These are phyloP conservation scores for Phallus indusiatus DNA, from an alignment of 768 basidiomycete genomes.

Conservation along the genomic window DNA sequence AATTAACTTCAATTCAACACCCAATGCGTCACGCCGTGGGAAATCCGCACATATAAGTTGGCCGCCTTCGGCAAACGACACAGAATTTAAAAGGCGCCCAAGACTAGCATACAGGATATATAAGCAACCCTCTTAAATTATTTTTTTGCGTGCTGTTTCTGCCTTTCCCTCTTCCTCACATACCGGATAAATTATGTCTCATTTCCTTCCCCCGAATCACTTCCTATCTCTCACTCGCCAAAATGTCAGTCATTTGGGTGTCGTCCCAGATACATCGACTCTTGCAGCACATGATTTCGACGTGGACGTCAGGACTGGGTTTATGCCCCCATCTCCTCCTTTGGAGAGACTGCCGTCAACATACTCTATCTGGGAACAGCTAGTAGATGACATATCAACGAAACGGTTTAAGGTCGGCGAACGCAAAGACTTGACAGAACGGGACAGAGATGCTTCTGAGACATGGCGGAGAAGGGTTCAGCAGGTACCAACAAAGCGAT, in stretches of 20 bases:
- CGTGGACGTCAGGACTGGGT: conserved; percentile 83
- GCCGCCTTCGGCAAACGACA: neutral
- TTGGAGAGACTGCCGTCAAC: conserved; percentile 44
- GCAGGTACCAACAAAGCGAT: conserved; percentile 28
- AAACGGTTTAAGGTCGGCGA: conserved; percentile 50
- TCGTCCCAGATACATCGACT: conserved; percentile 41
- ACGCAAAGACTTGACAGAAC: conserved; percentile 21
- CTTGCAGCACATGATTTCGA: conserved; percentile 85
- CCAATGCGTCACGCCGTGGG: too few species aligned
- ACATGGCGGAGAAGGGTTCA: conserved; percentile 46
- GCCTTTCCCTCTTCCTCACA: neutral
- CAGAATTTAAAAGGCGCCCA: neutral
- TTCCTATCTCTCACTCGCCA: conserved; percentile 7
- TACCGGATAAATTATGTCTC: neutral
- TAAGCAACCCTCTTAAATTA: neutral
- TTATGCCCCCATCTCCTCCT: conserved; percentile 78
- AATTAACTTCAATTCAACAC: too few species aligned
- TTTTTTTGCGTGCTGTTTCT: neutral
- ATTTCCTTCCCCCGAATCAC: conserved; percentile 7
- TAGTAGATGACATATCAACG: conserved; percentile 40
- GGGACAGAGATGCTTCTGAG: conserved; percentile 33
- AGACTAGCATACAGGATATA: neutral
- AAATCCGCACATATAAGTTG: too few species aligned
- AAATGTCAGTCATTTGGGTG: neutral
- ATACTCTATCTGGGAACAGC: conserved; percentile 69